Evolutionary conservation across 805 yeast genomes (phyloP), one percentile per base, ranked within the genome.

Genomic region (Barnettozyma pratensis): DNA sequence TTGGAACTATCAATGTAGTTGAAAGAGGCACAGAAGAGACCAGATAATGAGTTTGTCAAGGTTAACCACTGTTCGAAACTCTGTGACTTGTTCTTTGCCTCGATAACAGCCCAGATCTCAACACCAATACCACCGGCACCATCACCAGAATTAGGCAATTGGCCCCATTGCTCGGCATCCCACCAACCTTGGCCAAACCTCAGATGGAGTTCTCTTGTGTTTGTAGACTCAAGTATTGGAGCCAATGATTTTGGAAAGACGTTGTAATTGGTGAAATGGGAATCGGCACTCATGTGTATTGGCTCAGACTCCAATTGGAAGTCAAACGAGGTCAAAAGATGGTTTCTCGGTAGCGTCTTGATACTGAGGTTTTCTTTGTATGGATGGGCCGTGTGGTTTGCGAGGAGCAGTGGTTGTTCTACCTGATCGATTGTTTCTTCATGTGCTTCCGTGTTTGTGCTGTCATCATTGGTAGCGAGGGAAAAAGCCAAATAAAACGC

Each of bases 141-240:
- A 10, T 65, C 60, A 1, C 99, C 99, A 54, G 80, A 69, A 41
- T 70, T 67, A 0, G 97, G 97, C 38, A 88, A 72, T 41, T 73
- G 69, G 0, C 98, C 98, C 95, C 96, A 94, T 7, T 75, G 70
- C 50, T 85, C 87, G 1, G 91, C 71, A 61, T 94, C 96, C 92
- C 97, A 94, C 82, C 90, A 86, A 0, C 99, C 99, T 65, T 88
- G 96, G 2, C 95, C 79, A 62, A 94, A 94, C 47, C 97, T 70
- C 51, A 94, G 68, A 63, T 88, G 96, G 41, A 94, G 70, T 58
- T 87, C 91, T 47, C 86, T 73, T 0, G 95, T 77, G 50, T 76
- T 73, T 3, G 96, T 77, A 10, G 75, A 66, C 39, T 77, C 80
- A 11, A 94, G 61, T 2, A 92, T 74, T 30, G 96, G 94, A 4